Evolutionary conservation across 352 stramenopile species (phyloP).

Genomic region (Globisporangium yorkense): DNA sequence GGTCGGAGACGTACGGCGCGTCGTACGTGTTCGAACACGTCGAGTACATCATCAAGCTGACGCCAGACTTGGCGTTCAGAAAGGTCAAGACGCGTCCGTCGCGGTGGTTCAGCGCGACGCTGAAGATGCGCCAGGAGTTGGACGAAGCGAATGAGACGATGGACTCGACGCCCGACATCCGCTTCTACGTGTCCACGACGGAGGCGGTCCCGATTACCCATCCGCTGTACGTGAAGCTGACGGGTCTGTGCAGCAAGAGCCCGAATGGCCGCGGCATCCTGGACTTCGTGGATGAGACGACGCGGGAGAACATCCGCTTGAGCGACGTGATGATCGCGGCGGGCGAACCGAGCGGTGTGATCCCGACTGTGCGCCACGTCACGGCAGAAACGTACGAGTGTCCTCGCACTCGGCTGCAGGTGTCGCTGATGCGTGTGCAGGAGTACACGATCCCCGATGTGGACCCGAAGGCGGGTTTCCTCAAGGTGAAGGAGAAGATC

Average conservation of each 20-base stretch:
- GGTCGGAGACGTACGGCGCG: conserved; percentile 48
- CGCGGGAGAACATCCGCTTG: conserved; percentile 36
- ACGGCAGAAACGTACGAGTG: conserved; percentile 38
- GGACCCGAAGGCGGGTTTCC: conserved; percentile 37
- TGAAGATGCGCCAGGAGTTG: conserved; percentile 82
- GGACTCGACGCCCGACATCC: conserved; percentile 65
- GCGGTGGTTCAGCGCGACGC: conserved; percentile 70
- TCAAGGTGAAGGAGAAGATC: conserved; percentile 44
- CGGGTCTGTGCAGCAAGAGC: conserved; percentile 23
- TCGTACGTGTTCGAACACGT: conserved; percentile 54
- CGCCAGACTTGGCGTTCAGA: conserved; percentile 42
- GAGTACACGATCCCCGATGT: conserved; percentile 52
- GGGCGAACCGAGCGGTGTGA: conserved; percentile 29
- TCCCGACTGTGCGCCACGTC: conserved; percentile 61
- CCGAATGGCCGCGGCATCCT: conserved; percentile 46
- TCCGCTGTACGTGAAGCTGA: conserved; percentile 28
- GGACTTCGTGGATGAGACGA: conserved; percentile 36
- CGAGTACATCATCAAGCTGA: conserved; percentile 65
- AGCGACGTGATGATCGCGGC: conserved; percentile 39
- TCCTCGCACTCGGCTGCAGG: conserved; percentile 19
- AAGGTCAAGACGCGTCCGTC: conserved; percentile 55
- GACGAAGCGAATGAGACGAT: conserved; percentile 48
- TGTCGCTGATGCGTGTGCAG: conserved; percentile 47
- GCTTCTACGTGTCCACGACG: conserved; percentile 72
- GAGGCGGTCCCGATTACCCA: conserved; percentile 52